These are phyloP conservation scores for Volvariella surrecta DNA, from an alignment of 1,284 basidiomycete species.

Conservation along the genomic window DNA sequence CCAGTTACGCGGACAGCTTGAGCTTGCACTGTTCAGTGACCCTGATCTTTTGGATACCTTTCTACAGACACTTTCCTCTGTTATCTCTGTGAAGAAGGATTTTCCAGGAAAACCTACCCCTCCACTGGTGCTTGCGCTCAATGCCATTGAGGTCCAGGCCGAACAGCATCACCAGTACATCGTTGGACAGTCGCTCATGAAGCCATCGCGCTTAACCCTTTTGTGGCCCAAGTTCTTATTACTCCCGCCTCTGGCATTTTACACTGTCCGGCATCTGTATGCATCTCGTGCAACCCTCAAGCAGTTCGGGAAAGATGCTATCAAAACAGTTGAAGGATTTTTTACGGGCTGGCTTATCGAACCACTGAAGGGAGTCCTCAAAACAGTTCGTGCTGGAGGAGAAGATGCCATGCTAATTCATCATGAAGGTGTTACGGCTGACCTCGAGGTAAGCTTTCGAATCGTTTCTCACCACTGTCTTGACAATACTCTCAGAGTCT, in stretches of 20 bases:
- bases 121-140: constrained; percentile 11
- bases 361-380: constrained; percentile 75
- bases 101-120: neutral
- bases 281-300: constrained; percentile 40
- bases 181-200: constrained; percentile 29
- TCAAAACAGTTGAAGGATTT: constrained; percentile 72
- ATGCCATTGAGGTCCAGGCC: constrained; percentile 11
- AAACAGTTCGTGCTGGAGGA: constrained; percentile 76
- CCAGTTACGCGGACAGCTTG: constrained; percentile 38
- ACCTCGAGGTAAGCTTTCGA: constrained; percentile 54
- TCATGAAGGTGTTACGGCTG: constrained; percentile 71
- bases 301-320: constrained; percentile 51
- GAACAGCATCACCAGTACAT: constrained; percentile 13
- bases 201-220: constrained; percentile 50
- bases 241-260: constrained; percentile 52
- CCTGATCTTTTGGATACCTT: neutral
- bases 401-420: constrained; percentile 69
- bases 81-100: neutral
- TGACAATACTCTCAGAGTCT: constrained; percentile 50
- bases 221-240: constrained; percentile 65
- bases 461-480: constrained; percentile 3
- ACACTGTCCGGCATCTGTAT: constrained; percentile 38
- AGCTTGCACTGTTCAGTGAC: neutral
- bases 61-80: neutral
- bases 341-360: constrained; percentile 83